These are phyloP conservation scores for Aspergillus terreus DNA, from an alignment of 2,329 filamentous ascomycete genomes.

Conservation along the genomic window DNA sequence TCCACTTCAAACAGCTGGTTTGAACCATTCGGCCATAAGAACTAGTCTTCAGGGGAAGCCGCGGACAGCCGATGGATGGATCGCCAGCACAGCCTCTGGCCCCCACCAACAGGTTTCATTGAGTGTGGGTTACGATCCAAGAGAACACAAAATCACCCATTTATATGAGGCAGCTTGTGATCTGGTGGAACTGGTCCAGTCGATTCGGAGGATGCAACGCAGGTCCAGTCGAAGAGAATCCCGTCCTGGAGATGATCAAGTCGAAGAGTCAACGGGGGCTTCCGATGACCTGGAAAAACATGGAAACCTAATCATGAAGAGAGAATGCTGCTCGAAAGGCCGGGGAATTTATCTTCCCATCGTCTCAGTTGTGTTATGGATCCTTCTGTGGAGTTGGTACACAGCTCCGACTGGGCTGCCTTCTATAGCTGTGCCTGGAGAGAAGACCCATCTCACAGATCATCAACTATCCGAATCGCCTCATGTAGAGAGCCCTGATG, in stretches of 20 bases:
- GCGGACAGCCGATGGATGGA: not conserved
- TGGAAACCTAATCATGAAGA: not conserved
- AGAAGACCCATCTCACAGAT: not conserved
- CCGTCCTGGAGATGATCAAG: not conserved
- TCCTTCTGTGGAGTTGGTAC: not conserved
- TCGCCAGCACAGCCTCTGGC: not conserved
- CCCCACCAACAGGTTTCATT: not conserved
- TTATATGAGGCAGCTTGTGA: not conserved
- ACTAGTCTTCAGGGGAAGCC: not conserved
- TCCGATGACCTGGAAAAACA: not conserved
- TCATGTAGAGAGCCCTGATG: not conserved
- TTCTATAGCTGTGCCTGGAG: not conserved
- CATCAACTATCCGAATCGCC: not conserved
- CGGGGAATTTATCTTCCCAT: not conserved
- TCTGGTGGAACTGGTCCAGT: not conserved
- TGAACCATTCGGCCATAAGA: not conserved
- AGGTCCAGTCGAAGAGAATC: constrained; percentile 15
- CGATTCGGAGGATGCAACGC: constrained; percentile 13
- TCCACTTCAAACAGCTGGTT: not conserved
- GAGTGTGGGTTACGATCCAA: not conserved
- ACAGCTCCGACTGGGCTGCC: not conserved
- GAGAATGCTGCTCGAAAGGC: not conserved
- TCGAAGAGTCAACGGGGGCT: not conserved
- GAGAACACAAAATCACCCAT: not conserved
- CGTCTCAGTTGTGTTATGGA: not conserved